Conservation (phyloP, 495 filamentous ascomycete species). For the Xylaria scruposa region DNA sequence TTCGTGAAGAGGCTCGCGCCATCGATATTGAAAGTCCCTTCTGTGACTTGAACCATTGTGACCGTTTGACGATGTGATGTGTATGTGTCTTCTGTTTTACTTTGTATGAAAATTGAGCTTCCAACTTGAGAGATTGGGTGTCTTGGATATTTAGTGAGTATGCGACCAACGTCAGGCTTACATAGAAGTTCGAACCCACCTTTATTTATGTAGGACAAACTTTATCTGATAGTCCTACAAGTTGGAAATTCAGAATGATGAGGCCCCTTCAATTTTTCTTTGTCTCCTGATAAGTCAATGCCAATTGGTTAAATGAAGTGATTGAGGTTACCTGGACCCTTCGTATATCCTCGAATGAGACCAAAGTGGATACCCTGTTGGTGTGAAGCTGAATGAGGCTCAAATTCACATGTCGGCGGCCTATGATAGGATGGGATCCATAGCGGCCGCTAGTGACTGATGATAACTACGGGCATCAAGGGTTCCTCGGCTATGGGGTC, state of each 20-base stretch:
- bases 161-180: background rate
- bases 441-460: slow-evolving; percentile 4
- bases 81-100: background rate
- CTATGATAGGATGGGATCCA: background rate
- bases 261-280: background rate
- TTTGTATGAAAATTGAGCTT: background rate
- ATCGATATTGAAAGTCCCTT: slow-evolving; percentile 62
- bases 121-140: background rate
- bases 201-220: background rate
- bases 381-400: slow-evolving; percentile 7
- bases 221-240: background rate
- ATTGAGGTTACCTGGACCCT: background rate
- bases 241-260: background rate
- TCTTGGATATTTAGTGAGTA: background rate
- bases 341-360: slow-evolving; percentile 38
- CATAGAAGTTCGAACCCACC: background rate
- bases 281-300: background rate
- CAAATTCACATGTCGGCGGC: slow-evolving; percentile 17
- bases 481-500: background rate
- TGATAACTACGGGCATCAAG: background rate
- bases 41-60: slow-evolving; percentile 54
- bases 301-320: background rate
- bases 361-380: background rate
- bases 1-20: slow-evolving; percentile 77
- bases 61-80: background rate